Conservation (phyloP, 495 filamentous ascomycete genomes). For the Pyrenula aspistea region DNA sequence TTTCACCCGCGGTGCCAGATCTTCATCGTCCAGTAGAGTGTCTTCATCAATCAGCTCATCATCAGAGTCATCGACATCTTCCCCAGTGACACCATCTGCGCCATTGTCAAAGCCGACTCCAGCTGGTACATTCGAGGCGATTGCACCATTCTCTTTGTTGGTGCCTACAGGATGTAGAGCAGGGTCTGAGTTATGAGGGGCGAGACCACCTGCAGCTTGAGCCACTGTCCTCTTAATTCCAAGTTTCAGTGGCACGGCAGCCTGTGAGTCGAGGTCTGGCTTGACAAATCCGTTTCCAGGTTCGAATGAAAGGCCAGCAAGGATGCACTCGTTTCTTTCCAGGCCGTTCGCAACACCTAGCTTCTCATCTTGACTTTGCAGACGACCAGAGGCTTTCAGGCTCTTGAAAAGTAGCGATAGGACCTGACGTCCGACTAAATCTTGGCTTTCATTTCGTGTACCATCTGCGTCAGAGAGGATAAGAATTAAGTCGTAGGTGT, state of each 20-base stretch:
- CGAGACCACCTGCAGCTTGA: slow-evolving; percentile 9
- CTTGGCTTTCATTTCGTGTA: slow-evolving; percentile 43
- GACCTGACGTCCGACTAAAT: slow-evolving; percentile 53
- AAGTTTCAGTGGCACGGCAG: slow-evolving; percentile 61
- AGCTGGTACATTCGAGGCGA: slow-evolving; percentile 23
- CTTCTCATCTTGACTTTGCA: slow-evolving; percentile 56
- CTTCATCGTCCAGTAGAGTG: slow-evolving; percentile 69
- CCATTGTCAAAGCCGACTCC: slow-evolving; percentile 67
- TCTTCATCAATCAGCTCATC: slow-evolving; percentile 89
- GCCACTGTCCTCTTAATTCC: slow-evolving; percentile 45
- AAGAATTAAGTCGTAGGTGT: slow-evolving; percentile 74
- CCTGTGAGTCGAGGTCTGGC: slow-evolving; percentile 48
- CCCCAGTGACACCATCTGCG: slow-evolving; percentile 50
- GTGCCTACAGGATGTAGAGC: slow-evolving; percentile 12
- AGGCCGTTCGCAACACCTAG: slow-evolving; percentile 32
- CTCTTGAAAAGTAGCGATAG: slow-evolving; percentile 53
- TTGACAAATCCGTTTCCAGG: slow-evolving; percentile 55
- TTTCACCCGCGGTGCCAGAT: slow-evolving; percentile 57
- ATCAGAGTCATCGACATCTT: slow-evolving; percentile 44
- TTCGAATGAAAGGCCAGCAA: slow-evolving; percentile 64
- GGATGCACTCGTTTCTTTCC: slow-evolving; percentile 57
- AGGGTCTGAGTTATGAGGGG: slow-evolving; percentile 2
- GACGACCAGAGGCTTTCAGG: slow-evolving; percentile 57
- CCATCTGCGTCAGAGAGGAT: slow-evolving; percentile 70
- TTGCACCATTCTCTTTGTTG: slow-evolving; percentile 34